Percentiles rank a stretch among this genome's conserved stretches.
phyloP scores from a whole-genome alignment of 1,284 basidiomycete species.

The Golubevia pallescens region DNA sequence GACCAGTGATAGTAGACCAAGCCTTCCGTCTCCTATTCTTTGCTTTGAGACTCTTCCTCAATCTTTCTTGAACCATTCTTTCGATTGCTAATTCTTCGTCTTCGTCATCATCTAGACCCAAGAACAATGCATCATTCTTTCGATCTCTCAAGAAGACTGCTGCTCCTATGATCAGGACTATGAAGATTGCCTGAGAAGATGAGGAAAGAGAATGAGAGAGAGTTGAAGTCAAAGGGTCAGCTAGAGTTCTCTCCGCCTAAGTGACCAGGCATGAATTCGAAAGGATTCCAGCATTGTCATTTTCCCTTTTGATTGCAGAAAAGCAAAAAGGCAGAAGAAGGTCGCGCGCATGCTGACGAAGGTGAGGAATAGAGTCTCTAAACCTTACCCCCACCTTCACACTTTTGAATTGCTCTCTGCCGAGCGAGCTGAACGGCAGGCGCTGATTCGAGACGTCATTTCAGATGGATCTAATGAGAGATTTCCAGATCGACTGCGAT shows the following conservation, averaged over 20 bases:
- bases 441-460: no score
- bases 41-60: constrained; percentile 20
- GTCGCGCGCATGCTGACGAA: no score
- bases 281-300: no score
- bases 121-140: constrained; percentile 11
- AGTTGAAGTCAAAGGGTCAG: not conserved
- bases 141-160: constrained; percentile 56
- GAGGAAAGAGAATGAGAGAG: not conserved
- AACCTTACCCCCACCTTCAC: no score
- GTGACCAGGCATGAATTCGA: not conserved
- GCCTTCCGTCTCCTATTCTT: constrained; percentile 6
- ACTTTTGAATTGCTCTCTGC: no score
- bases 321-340: no score
- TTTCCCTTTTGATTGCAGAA: no score
- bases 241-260: not conserved
- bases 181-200: constrained; percentile 42
- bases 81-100: constrained; percentile 28
- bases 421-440: no score
- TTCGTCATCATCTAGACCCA: constrained; percentile 32
- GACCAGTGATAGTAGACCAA: not conserved
- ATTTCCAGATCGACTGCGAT: no score
- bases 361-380: no score
- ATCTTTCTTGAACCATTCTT: constrained; percentile 25
- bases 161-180: constrained; percentile 57
- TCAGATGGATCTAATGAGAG: no score